Evolutionary conservation across 1,139 yeast species (phyloP), one percentile per base, ranked within the genome.

Genomic region (Pichia sp.): DNA sequence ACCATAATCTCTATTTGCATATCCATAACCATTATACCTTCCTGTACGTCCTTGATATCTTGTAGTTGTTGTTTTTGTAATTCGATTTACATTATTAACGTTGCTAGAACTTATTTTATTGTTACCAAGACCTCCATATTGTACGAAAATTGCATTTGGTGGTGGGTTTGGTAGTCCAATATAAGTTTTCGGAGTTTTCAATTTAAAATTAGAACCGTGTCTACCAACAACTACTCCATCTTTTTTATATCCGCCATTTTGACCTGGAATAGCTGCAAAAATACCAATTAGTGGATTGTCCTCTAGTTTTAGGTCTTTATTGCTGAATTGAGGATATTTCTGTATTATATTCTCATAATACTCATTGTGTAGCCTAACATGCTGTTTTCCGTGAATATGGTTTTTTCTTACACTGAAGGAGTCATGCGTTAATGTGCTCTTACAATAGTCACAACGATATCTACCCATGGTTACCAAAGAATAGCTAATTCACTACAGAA

Each of bases 401-500:
- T 91, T 84, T 63, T 86, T 84, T 45, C 96, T 73, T 50, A 90
- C 97, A 70, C 95, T 86, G 66, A 83, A 74, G 33, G 96, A 86
- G 69, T 89, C 96, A 65, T 90, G 97, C 2, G 96, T 90, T 55
- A 90, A 73, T 62, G 86, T 85, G 28, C 91, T 74, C 60, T 83
- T 84, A 67, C 97, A 90, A 65, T 89, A 90, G 62, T 87, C 95
- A 70, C 97, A 90, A 69, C 84, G 87, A 67, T 84, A 86, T 60
- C 76, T 78, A 7, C 80, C 78, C 82, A 77, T 77, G 19, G 2
- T 42, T 18, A 13, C 5, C 10, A 19, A 36, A 36, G 7, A 11
- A 6, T 19, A 36, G 25, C 22, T 11, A 19, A 9, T 7, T 34
- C 4, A n/a, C 25, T 22, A 22, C 25, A 29, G 7, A 3, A 29